Evolutionary conservation across 768 basidiomycete genomes (phyloP).

Genomic region (Fistulinella prunicolor): DNA sequence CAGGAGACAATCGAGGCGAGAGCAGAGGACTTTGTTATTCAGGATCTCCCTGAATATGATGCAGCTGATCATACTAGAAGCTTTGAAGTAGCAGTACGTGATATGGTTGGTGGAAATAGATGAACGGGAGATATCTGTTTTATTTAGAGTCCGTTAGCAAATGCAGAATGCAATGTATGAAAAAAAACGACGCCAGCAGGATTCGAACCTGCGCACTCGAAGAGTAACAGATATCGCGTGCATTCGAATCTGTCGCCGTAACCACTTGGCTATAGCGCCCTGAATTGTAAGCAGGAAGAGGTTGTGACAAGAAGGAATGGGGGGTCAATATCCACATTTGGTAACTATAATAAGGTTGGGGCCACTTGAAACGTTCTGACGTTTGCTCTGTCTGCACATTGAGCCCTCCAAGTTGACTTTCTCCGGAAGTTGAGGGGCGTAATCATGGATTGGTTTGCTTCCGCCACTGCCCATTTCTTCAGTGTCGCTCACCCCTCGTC

Average conservation of each 20-base stretch:
- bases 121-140: no score
- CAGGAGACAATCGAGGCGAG: background rate
- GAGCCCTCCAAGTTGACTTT: no score
- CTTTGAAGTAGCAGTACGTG: no score
- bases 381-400: no score
- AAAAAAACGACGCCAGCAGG: constrained; percentile 39
- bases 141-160: no score
- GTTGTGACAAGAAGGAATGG: no score
- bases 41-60: background rate
- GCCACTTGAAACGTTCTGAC: no score
- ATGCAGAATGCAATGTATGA: no score
- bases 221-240: constrained; percentile 35
- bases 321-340: constrained; percentile 4
- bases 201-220: constrained; percentile 41
- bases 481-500: background rate
- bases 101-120: no score
- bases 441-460: constrained; percentile 50
- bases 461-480: background rate
- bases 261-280: constrained; percentile 71
- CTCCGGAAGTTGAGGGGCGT: no score
- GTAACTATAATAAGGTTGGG: background rate
- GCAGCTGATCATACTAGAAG: background rate
- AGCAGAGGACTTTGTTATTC: background rate
- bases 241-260: constrained; percentile 73
- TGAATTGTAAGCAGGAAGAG: background rate